Conservation (phyloP, 129 eudicot species). For the Pseudognaphalium luteoalbum region DNA sequence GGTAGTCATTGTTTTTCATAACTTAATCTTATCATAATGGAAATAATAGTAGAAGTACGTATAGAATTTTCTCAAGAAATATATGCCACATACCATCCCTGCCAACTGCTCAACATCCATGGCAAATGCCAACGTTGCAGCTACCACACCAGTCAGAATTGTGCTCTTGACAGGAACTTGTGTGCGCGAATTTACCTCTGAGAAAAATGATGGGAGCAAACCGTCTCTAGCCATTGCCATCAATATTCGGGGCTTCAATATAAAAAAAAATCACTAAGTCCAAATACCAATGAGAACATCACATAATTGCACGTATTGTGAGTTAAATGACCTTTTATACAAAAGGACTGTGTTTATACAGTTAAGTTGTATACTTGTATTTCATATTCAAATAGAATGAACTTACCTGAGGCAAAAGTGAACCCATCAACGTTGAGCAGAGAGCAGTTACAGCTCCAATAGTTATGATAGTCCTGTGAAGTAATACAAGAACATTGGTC, state of each 20-base stretch:
- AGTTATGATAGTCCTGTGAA: slow-evolving; percentile 71
- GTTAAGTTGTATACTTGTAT: slow-evolving; percentile 8
- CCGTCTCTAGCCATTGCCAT: slow-evolving; percentile 99
- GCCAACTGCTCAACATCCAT: slow-evolving; percentile 97
- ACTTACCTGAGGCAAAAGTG: slow-evolving; percentile 90
- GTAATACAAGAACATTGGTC: slow-evolving; percentile 8
- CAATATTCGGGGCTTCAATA: slow-evolving; percentile 79
- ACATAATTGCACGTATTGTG: slow-evolving; percentile 2
- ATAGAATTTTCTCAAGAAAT: background rate
- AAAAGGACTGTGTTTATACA: background rate
- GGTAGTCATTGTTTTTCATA: too few relatives aligned
- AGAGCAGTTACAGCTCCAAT: slow-evolving; percentile 92
- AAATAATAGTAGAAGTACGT: background rate
- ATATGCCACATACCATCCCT: slow-evolving; percentile 75
- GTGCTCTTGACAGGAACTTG: slow-evolving; percentile 94
- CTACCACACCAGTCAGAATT: slow-evolving; percentile 65
- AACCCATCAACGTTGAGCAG: slow-evolving; percentile 89
- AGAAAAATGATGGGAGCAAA: slow-evolving; percentile 82
- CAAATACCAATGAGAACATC: background rate
- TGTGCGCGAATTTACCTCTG: slow-evolving; percentile 65
- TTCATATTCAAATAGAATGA: background rate
- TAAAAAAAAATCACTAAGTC: slow-evolving; percentile 14
- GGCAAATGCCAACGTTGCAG: slow-evolving; percentile 72
- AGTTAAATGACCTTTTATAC: background rate
- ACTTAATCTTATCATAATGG: background rate